Conservation (phyloP, 2,329 filamentous ascomycete species). For the Fusarium pilosicola region DNA sequence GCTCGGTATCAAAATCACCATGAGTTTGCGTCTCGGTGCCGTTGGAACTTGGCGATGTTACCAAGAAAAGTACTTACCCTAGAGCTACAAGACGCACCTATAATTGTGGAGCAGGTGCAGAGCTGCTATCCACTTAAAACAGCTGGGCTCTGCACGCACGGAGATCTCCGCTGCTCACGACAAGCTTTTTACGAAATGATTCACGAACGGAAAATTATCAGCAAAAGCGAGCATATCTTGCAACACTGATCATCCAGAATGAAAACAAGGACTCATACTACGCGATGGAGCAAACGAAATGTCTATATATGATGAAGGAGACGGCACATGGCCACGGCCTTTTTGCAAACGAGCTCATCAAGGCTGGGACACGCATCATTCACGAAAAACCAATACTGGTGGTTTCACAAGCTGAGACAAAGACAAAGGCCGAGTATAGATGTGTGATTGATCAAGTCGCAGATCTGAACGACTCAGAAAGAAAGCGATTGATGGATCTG, state of each 20-base stretch:
- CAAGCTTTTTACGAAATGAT: neutral
- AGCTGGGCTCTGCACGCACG: neutral
- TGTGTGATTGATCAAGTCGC: conserved; percentile 8
- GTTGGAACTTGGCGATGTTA: neutral
- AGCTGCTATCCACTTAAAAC: neutral
- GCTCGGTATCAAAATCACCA: neutral
- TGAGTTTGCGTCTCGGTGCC: too few species aligned
- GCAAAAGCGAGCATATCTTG: neutral
- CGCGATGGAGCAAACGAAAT: neutral
- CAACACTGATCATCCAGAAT: neutral
- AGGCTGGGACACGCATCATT: conserved; percentile 16
- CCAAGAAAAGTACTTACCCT: neutral
- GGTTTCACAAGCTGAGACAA: conserved; percentile 2
- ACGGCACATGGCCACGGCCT: neutral
- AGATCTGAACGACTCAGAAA: neutral
- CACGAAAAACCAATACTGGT: neutral
- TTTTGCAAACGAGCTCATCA: neutral
- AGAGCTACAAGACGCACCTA: neutral
- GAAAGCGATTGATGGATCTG: neutral
- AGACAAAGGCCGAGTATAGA: neutral
- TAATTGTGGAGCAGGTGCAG: neutral
- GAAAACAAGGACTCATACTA: neutral
- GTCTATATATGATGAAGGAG: neutral
- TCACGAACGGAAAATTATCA: neutral
- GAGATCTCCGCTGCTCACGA: neutral